Conservation (phyloP, 768 basidiomycete genomes). For the Roridomyces roridus region DNA sequence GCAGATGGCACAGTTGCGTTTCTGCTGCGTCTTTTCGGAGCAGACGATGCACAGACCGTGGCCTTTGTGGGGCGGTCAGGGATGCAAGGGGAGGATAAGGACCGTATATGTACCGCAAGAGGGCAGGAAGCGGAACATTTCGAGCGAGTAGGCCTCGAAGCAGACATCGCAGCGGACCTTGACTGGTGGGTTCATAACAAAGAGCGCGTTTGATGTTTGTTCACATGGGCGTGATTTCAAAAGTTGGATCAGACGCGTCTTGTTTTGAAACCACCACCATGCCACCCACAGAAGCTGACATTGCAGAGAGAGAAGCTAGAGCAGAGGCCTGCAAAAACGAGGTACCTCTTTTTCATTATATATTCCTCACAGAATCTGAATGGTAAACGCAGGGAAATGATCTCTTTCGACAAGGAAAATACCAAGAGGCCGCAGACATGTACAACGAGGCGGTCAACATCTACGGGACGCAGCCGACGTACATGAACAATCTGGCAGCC, state of each 20-base stretch:
- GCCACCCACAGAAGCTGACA: background rate
- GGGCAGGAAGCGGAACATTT: conserved; percentile 20
- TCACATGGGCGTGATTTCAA: background rate
- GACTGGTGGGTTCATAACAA: background rate
- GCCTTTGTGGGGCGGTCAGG: conserved; percentile 1
- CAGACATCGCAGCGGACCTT: conserved; percentile 21
- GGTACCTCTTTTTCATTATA: background rate
- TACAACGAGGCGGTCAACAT: conserved; percentile 37
- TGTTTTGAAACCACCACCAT: background rate
- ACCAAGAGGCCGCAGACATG: conserved; percentile 31
- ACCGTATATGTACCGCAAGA: conserved; percentile 7
- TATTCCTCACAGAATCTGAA: background rate
- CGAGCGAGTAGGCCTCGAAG: conserved; percentile 7
- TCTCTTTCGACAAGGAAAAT: conserved; percentile 37
- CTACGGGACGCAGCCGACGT: conserved; percentile 39
- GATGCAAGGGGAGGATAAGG: background rate
- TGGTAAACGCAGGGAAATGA: conserved; percentile 40
- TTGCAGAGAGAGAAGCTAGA: background rate
- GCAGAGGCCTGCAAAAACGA: background rate
- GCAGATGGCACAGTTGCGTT: conserved; percentile 22
- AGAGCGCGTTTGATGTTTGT: background rate
- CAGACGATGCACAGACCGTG: conserved; percentile 24
- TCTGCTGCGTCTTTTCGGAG: conserved; percentile 7
- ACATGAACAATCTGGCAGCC: conserved; percentile 43
- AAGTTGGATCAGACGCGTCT: too few species aligned